Evolutionary conservation across 768 basidiomycete genomes (phyloP).

Genomic region (Hericium coralloides): DNA sequence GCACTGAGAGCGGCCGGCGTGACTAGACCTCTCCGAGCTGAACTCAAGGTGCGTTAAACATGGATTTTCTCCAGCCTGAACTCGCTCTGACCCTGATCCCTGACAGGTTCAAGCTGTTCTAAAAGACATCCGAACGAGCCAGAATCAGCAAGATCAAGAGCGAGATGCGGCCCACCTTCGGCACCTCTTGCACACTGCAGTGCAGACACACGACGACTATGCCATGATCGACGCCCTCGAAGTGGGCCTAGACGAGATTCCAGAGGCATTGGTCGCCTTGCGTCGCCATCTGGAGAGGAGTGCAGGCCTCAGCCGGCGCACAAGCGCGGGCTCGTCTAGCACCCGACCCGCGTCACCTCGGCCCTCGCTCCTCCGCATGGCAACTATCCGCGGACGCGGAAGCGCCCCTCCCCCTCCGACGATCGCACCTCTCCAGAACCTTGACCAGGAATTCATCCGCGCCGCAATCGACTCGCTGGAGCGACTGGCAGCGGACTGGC

Average conservation of each 20-base stretch:
- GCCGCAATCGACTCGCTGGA: conserved; percentile 62
- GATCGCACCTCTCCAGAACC: conserved; percentile 39
- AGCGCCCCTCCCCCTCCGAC: neutral
- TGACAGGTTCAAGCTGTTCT: conserved; percentile 7
- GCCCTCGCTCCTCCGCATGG: neutral
- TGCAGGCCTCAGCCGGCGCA: neutral
- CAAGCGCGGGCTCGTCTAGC: too few species aligned
- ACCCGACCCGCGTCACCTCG: neutral
- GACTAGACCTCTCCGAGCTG: too few species aligned
- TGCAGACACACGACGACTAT: conserved; percentile 49
- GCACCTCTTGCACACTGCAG: conserved; percentile 46
- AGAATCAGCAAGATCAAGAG: conserved; percentile 39
- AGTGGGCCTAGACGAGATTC: conserved; percentile 58
- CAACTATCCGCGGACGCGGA: neutral
- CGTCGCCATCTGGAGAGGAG: neutral
- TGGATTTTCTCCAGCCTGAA: too few species aligned
- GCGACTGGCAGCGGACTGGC: conserved; percentile 37
- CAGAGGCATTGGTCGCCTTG: conserved; percentile 47
- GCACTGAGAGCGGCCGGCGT: too few species aligned
- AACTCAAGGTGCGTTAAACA: too few species aligned
- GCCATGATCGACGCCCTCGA: conserved; percentile 57
- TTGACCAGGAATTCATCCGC: conserved; percentile 65
- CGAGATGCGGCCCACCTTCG: conserved; percentile 49
- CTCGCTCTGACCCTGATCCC: too few species aligned
- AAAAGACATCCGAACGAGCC: conserved; percentile 23